phyloP scores from a whole-genome alignment of 2,329 filamentous ascomycete genomes.

The Calycina marina region DNA sequence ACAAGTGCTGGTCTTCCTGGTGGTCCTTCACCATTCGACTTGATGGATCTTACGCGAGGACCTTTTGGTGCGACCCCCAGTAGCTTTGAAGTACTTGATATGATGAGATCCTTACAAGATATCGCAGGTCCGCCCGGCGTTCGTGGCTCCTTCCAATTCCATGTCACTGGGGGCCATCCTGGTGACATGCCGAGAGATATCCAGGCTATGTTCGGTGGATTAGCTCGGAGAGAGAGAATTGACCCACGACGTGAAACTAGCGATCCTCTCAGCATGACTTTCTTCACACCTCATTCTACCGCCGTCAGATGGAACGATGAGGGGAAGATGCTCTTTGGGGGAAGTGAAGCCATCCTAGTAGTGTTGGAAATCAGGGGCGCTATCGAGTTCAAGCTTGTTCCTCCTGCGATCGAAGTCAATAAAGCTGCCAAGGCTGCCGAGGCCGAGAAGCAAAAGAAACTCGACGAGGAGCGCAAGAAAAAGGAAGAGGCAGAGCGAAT shows the following conservation, averaged over 20 bases:
- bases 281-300: constrained; percentile 59
- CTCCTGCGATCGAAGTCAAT: constrained; percentile 70
- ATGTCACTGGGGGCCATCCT: constrained; percentile 36
- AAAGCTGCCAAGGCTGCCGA: constrained; percentile 51
- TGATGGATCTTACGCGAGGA: constrained; percentile 21
- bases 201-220: constrained; percentile 26
- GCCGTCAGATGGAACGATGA: constrained; percentile 77
- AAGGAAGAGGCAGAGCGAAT: constrained; percentile 51
- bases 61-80: constrained; percentile 20
- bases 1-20: too few relatives aligned
- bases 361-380: constrained; percentile 46
- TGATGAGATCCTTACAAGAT: constrained; percentile 21
- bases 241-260: constrained; percentile 14
- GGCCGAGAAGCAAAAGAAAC: constrained; percentile 38
- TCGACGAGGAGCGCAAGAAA: constrained; percentile 45
- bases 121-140: constrained; percentile 23
- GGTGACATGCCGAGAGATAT: constrained; percentile 37
- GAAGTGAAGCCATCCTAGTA: constrained; percentile 51
- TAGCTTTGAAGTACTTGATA: constrained; percentile 16
- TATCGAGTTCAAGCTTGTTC: constrained; percentile 61
- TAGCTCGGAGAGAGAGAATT: constrained; percentile 11
- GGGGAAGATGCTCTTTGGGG: constrained; percentile 70
- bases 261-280: constrained; percentile 20
- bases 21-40: constrained; percentile 7
- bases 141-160: constrained; percentile 41